Percentiles rank a stretch among this genome's conserved stretches.
Evolutionary conservation across 805 yeast genomes (phyloP).

Genomic region (Candida corydali): DNA sequence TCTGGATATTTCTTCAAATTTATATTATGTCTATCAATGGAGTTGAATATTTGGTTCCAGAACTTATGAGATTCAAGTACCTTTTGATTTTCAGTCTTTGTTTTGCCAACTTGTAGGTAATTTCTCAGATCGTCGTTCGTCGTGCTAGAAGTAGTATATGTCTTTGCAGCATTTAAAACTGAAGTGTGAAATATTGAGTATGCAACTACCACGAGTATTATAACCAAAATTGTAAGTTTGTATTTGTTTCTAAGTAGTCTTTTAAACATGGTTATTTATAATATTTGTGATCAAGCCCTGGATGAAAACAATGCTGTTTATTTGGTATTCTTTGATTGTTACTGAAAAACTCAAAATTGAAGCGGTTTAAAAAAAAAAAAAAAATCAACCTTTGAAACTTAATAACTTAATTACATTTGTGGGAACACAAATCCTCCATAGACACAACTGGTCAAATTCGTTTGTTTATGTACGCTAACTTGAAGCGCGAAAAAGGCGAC

Average conservation of each 20-base stretch:
- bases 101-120: neutral
- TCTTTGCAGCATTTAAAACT: neutral
- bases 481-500: no score
- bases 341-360: no score
- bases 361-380: no score
- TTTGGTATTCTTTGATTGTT: no score
- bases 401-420: no score
- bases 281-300: no score
- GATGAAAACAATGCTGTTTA: no score
- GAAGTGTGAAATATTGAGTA: neutral
- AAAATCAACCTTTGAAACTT: no score
- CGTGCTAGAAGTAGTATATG: neutral
- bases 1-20: slow-evolving; percentile 12
- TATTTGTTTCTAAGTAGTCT: slow-evolving; percentile 1
- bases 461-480: no score
- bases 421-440: no score
- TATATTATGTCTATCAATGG: slow-evolving; percentile 17
- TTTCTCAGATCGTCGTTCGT: neutral
- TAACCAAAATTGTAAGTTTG: neutral
- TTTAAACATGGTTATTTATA: no score
- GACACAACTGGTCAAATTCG: no score
- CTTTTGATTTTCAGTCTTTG: neutral
- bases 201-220: neutral
- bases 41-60: slow-evolving; percentile 24
- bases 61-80: slow-evolving; percentile 17